Conservation (phyloP, 169 alveolate species). For the Eimeria brunetti region DNA sequence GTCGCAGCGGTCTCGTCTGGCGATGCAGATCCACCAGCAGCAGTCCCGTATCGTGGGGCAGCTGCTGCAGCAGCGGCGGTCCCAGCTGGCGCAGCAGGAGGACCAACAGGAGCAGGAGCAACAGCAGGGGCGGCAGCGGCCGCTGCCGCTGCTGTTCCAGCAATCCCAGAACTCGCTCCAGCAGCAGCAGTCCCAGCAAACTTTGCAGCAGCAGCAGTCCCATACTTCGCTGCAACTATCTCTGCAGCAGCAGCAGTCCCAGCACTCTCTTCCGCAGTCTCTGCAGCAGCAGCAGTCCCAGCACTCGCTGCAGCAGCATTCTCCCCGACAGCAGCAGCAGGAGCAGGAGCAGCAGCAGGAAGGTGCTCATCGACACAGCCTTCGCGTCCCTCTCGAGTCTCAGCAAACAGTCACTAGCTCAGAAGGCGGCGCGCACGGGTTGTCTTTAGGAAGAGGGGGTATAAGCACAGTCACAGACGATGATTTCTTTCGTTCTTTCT, state of each 20-base stretch:
- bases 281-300: background rate
- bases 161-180: too few relatives aligned
- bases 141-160: too few relatives aligned
- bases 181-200: conserved; percentile 3
- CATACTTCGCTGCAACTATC: background rate
- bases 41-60: background rate
- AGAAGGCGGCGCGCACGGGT: background rate
- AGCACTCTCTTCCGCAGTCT: background rate
- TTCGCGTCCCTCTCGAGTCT: background rate
- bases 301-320: background rate
- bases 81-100: background rate
- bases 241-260: too few relatives aligned
- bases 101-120: background rate
- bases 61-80: background rate
- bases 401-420: background rate
- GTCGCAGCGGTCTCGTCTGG: background rate
- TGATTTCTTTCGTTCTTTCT: background rate
- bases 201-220: background rate
- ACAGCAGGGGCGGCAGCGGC: background rate
- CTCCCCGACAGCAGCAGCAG: background rate
- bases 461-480: conserved; percentile 31
- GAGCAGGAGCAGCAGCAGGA: background rate
- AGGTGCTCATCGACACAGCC: background rate
- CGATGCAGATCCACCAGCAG: background rate
- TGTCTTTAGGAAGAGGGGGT: background rate